Base-by-base conservation (phyloP, 1,139 yeast species). In the Blastobotrys persicus region DNA sequence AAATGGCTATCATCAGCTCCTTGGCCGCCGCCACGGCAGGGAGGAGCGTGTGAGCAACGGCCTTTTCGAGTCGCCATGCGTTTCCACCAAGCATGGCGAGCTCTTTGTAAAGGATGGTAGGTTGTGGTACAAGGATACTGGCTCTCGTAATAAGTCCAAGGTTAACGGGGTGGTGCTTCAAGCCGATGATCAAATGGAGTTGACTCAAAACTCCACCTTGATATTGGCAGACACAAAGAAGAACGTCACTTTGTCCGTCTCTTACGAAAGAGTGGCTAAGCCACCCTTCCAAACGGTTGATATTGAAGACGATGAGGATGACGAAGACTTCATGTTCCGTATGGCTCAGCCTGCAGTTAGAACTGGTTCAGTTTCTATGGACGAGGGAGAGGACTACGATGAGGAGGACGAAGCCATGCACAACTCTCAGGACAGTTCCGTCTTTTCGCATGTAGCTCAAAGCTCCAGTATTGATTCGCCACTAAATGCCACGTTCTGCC, bases 21-120 rank as follows among this genome's bases (percentile, higher is more conserved):
- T 51, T 18, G 55, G 55, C 26, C 43, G 55, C 28, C 49, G 35
- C 43, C 32, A 39, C 46, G 11, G 40, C 23, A 17, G 40, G 31
- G 28, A 28, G 16, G 48, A 47, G 14, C 42, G 55, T 20, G 40
- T 23, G 26, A 38, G 44, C 26, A 57, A 55, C 35, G 58, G 53
- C 16, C 37, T 44, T 37, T 60, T 56, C 43, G 45, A 44, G 13
- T 44, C 53, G 13, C 51, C 55, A 28, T 53, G 57, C 20, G 47
- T 60, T 17, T 57, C 61, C 33, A 49, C 55, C 31, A 38, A 49
- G 4, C 63, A 60, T 46, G 63, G 61, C 11, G 18, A 32, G 39
- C 45, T 55, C 23, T 32, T 48, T 23, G 32, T 45, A 16, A 23
- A 42, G 18, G 39, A 55, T 9, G 53, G 51, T 23, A 14, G 44